Evolutionary conservation across 306 rosid genomes (phyloP).

Genomic region (Malus sylvestris): DNA sequence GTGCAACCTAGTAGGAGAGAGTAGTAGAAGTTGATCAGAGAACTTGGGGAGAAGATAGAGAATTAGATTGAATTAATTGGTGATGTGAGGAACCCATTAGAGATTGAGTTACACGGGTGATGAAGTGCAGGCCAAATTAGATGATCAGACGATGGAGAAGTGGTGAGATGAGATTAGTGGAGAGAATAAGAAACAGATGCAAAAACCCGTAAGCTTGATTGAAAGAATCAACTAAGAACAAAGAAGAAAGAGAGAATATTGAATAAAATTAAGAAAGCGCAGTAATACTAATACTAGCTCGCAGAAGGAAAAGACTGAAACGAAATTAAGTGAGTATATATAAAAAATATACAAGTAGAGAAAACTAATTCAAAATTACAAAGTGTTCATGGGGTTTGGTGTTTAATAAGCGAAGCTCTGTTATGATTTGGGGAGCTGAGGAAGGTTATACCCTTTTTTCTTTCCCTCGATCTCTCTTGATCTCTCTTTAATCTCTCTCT

Average conservation of each 20-base stretch:
- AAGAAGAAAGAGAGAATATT: slow-evolving; percentile 2
- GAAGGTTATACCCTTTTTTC: background rate
- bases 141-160: slow-evolving; percentile 19
- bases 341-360: background rate
- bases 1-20: background rate
- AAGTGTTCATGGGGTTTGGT: slow-evolving; percentile 8
- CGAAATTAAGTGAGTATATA: background rate
- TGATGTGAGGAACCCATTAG: background rate
- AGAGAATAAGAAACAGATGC: slow-evolving; percentile 45
- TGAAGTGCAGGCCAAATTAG: slow-evolving; percentile 11
- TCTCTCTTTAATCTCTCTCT: background rate
- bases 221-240: slow-evolving; percentile 47
- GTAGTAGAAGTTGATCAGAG: background rate
- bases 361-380: slow-evolving; percentile 3
- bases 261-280: slow-evolving; percentile 4
- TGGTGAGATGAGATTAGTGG: slow-evolving; percentile 12
- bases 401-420: background rate
- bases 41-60: slow-evolving; percentile 10
- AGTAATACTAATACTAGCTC: background rate
- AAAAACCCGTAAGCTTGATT: slow-evolving; percentile 25
- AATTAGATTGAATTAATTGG: slow-evolving; percentile 36
- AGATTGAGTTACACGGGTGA: slow-evolving; percentile 12
- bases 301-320: slow-evolving; percentile 12
- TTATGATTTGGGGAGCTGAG: slow-evolving; percentile 24
- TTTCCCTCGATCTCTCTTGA: background rate